Percentiles rank a stretch among this genome's conserved stretches.
Conservation (phyloP, 2,329 filamentous ascomycete species). For the Aureobasidium subglaciale region DNA sequence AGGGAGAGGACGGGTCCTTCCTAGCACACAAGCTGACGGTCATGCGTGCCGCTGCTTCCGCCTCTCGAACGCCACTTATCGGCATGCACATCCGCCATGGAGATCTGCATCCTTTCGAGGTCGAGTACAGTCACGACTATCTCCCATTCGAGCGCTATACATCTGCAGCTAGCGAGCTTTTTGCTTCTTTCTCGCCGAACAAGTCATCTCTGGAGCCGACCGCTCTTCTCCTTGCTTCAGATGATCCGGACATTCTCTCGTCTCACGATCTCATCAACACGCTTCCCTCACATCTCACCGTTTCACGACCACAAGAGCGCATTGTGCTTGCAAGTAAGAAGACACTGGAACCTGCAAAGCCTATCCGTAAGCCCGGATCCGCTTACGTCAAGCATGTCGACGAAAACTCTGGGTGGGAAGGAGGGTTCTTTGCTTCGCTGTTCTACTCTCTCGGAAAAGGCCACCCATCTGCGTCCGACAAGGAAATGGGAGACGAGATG, state of each 20-base stretch:
- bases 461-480: slow-evolving; percentile 20
- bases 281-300: slow-evolving; percentile 22
- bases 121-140: slow-evolving; percentile 71
- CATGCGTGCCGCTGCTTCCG: slow-evolving; percentile 43
- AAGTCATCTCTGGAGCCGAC: slow-evolving; percentile 9
- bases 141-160: slow-evolving; percentile 66
- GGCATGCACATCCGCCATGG: slow-evolving; percentile 76
- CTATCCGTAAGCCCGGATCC: slow-evolving; percentile 34
- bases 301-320: slow-evolving; percentile 60
- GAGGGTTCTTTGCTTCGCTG: slow-evolving; percentile 74
- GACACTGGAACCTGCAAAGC: slow-evolving; percentile 30
- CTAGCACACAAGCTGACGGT: slow-evolving; percentile 52
- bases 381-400: slow-evolving; percentile 62
- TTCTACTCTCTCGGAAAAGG: slow-evolving; percentile 66
- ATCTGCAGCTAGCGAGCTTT: slow-evolving; percentile 45
- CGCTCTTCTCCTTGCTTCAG: slow-evolving; percentile 63
- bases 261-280: slow-evolving; percentile 53
- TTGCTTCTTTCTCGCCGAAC: not conserved
- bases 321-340: slow-evolving; percentile 67
- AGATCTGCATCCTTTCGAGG: slow-evolving; percentile 71
- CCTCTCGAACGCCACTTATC: slow-evolving; percentile 49
- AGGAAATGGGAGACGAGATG: slow-evolving; percentile 20
- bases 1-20: slow-evolving; percentile 58
- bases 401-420: slow-evolving; percentile 77
- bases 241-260: slow-evolving; percentile 70